These are phyloP conservation scores for Fraxinus pennsylvanica DNA, from an alignment of 257 asterid species.

Conservation along the genomic window DNA sequence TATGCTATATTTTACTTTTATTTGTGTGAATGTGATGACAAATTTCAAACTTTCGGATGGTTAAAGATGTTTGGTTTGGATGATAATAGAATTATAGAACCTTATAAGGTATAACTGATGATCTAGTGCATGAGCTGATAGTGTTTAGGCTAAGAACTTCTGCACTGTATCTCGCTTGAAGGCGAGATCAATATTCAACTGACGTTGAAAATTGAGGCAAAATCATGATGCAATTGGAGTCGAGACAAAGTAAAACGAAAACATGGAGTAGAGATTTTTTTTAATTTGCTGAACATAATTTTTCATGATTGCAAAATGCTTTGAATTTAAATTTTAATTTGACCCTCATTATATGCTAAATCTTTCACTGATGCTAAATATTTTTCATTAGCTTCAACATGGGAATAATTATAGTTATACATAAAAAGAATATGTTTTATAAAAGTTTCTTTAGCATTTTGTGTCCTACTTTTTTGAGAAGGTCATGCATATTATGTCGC, in stretches of 20 bases:
- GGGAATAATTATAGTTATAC: neutral
- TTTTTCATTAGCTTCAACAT: neutral
- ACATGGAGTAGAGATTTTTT: neutral
- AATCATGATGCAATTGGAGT: neutral
- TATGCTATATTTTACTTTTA: neutral
- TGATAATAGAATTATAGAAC: neutral
- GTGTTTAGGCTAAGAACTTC: neutral
- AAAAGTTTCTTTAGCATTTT: neutral
- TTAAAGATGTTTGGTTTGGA: neutral
- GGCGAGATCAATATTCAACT: neutral
- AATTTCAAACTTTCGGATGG: neutral
- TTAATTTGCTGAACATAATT: neutral
- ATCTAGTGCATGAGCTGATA: neutral
- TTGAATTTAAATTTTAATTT: neutral
- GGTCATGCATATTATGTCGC: neutral
- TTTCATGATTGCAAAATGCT: neutral
- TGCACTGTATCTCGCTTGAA: neutral
- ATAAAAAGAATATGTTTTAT: neutral
- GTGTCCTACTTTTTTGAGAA: neutral
- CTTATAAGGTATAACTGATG: no score
- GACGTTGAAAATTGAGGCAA: neutral
- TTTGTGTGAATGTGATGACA: neutral
- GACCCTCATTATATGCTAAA: neutral
- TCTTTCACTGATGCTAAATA: neutral
- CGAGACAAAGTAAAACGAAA: neutral